These are phyloP conservation scores for Piromyces finnis DNA, from an alignment of 192 early-diverging fungal species.

Conservation along the genomic window DNA sequence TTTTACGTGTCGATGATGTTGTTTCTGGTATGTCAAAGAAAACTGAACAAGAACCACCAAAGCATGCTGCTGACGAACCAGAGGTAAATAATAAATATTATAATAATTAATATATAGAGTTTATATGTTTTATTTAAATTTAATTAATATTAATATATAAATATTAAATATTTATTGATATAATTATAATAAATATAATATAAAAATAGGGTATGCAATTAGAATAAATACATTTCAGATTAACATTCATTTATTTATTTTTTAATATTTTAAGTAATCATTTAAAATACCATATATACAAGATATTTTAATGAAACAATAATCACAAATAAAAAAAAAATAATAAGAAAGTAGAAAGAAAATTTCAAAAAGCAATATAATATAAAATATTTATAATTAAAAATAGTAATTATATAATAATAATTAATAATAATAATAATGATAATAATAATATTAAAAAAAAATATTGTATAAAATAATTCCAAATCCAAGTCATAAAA, in stretches of 20 bases:
- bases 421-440: no score
- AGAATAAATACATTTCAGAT: not conserved
- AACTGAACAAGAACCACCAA: not conserved
- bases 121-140: not conserved
- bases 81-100: not conserved
- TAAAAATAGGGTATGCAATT: not conserved
- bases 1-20: conserved; percentile 89
- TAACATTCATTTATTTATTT: not conserved
- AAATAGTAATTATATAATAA: no score
- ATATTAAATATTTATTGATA: not conserved
- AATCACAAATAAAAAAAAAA: no score
- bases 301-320: no score
- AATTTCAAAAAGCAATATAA: no score
- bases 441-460: no score
- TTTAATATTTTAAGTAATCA: not conserved
- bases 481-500: no score
- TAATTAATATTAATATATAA: not conserved
- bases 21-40: conserved; percentile 73
- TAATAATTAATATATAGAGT: not conserved
- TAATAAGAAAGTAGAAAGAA: no score
- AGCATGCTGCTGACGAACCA: not conserved
- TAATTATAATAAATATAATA: no score
- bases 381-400: no score
- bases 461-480: no score
- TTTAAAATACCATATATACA: no score